A percentile compares a stretch with the other conserved stretches of the same genome.
These are phyloP conservation scores for Monosporozyma aerobia DNA, from an alignment of 805 yeast species.

Conservation along the genomic window DNA sequence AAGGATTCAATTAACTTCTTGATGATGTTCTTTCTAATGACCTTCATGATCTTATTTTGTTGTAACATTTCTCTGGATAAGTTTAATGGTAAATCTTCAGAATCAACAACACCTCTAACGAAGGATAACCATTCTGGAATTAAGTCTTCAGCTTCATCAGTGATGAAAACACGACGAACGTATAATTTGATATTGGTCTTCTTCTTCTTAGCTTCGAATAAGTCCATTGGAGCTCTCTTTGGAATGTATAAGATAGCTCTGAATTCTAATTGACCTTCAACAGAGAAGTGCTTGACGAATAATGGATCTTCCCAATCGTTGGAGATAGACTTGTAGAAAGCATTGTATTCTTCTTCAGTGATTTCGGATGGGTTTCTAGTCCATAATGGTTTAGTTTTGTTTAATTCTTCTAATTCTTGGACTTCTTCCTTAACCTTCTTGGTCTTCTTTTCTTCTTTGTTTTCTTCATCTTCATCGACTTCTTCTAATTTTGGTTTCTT, in stretches of 20 bases:
- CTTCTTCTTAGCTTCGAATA: constrained; percentile 98
- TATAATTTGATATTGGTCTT: constrained; percentile 96
- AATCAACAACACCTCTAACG: constrained; percentile 98
- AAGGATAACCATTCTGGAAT: constrained; percentile 98
- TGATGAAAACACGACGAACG: constrained; percentile 98
- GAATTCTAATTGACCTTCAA: constrained; percentile 99
- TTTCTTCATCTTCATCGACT: constrained; percentile 61
- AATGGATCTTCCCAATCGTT: constrained; percentile 99
- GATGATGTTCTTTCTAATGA: constrained; percentile 96
- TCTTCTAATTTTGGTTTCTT: constrained; percentile 71
- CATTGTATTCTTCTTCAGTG: constrained; percentile 95
- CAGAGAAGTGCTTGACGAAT: constrained; percentile 98
- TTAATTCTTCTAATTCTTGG: constrained; percentile 93
- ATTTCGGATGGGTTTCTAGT: constrained; percentile 98
- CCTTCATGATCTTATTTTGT: constrained; percentile 99
- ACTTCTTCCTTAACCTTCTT: constrained; percentile 89
- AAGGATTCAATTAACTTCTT: constrained; percentile 97
- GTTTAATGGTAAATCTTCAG: constrained; percentile 99
- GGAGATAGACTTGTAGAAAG: constrained; percentile 97
- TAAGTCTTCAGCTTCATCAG: constrained; percentile 98
- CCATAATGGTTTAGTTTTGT: constrained; percentile 99
- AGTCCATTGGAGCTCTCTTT: constrained; percentile 98
- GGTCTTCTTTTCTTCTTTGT: constrained; percentile 62
- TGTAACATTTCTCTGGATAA: constrained; percentile 99
- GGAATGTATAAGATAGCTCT: constrained; percentile 96